Percentiles rank a stretch among this genome's conserved stretches.
These are phyloP conservation scores for Apiotrichum akiyoshidainum DNA, from an alignment of 1,284 basidiomycete genomes.

Conservation along the genomic window DNA sequence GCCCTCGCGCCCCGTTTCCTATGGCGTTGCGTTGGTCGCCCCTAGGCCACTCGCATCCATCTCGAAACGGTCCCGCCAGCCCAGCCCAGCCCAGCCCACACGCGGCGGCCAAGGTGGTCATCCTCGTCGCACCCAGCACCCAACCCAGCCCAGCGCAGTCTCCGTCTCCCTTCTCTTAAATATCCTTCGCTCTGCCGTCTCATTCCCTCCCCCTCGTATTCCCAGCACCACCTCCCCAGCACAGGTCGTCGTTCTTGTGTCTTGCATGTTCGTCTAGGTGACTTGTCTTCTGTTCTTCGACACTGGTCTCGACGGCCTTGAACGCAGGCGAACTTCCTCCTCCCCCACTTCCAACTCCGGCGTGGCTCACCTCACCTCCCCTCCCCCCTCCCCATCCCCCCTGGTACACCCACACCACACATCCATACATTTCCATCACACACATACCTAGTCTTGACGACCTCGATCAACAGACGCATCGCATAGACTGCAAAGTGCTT, in stretches of 20 bases:
- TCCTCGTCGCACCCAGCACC: constrained; percentile 1
- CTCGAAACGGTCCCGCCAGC: constrained; percentile 21
- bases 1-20: constrained; percentile 11
- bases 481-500: constrained; percentile 12
- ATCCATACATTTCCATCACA: constrained; percentile 1
- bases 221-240: background rate
- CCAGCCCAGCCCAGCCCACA: background rate
- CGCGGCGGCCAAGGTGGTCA: background rate
- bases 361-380: background rate
- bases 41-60: constrained; percentile 10
- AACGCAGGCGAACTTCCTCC: background rate
- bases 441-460: constrained; percentile 13
- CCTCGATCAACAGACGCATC: constrained; percentile 6
- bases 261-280: constrained; percentile 9
- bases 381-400: background rate
- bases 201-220: constrained; percentile 3
- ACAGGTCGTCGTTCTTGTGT: constrained; percentile 6
- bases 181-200: constrained; percentile 3
- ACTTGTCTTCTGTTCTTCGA: constrained; percentile 1
- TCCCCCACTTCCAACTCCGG: background rate
- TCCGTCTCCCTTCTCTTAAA: constrained; percentile 18
- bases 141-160: background rate
- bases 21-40: background rate
- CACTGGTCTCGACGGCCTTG: constrained; percentile 6
- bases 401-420: background rate